Evolutionary conservation across 805 yeast species (phyloP), one percentile per base, ranked within the genome.

Genomic region (Wickerhamomyces sydowiorum): DNA sequence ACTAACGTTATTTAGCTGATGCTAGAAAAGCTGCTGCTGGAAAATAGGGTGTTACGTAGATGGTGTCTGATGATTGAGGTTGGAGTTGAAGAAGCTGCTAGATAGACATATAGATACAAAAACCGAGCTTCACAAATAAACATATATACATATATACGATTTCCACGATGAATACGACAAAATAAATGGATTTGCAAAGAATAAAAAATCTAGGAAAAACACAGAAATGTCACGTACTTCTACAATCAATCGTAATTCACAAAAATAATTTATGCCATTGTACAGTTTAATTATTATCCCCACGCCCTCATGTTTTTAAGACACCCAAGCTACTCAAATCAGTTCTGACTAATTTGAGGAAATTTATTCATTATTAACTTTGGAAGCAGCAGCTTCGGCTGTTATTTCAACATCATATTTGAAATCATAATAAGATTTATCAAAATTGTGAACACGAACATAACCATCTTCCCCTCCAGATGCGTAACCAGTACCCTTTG

Each of bases 391-490:
- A 39, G 70, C 73, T 49, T 67, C 73, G 51, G 86, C 87, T 41
- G 90, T 82, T 65, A 83, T 81, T 65, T 88, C 96, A 53, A 86
- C 91, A 61, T 90, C 97, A 60, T 86, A 90, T 61, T 82, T 81
- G 69, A 93, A 93, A 51, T 93, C 98, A 65, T 76, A 90, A 70
- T 91, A 93, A 17, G 87, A 75, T 69, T 88, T 87, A 61, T 90
- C 97, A 67, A 89, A 93, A 55, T 82, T 82, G 67, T 93, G 97
- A 49, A 93, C 76, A 70, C 99, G 87, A 48, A 93, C 85, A 59
- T 79, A 87, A 65, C 99, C 99, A 72, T 93, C 99, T 74, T 93
- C 99, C 61, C 96, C 96, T 39, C 99, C 99, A 45, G 95, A 83
- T n/a, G 95, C 90, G 64, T 85, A 93, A 38, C 91, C 83, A 27